phyloP scores from a whole-genome alignment of 208 protist genomes.

The Trypanosomatidae sp. region DNA sequence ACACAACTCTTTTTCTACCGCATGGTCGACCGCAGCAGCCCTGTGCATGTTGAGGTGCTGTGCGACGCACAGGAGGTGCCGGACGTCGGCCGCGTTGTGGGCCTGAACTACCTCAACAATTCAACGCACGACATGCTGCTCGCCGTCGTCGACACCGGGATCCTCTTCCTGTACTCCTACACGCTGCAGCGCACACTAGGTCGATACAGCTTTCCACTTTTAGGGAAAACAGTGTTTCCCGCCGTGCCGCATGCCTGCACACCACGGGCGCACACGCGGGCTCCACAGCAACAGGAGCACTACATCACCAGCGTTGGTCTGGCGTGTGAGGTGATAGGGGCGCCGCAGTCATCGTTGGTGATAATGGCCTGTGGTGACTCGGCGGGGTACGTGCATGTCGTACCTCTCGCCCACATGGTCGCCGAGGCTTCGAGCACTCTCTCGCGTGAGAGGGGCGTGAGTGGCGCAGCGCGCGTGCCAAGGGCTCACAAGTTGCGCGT shows the following conservation, averaged over 20 bases:
- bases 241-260: neutral
- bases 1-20: slow-evolving; percentile 75
- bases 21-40: slow-evolving; percentile 55
- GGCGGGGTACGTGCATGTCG: slow-evolving; percentile 24
- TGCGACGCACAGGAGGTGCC: slow-evolving; percentile 31
- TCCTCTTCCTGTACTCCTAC: slow-evolving; percentile 77
- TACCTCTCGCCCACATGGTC: slow-evolving; percentile 10
- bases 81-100: slow-evolving; percentile 60
- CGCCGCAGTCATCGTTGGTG: slow-evolving; percentile 8
- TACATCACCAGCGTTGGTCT: slow-evolving; percentile 24
- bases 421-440: slow-evolving; percentile 5
- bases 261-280: neutral
- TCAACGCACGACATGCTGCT: slow-evolving; percentile 74
- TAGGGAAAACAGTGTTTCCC: neutral
- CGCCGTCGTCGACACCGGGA: slow-evolving; percentile 63
- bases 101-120: slow-evolving; percentile 71
- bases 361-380: slow-evolving; percentile 24
- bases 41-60: slow-evolving; percentile 58
- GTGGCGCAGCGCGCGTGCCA: neutral
- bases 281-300: slow-evolving; percentile 6
- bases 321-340: neutral
- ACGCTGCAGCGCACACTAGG: slow-evolving; percentile 39
- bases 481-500: slow-evolving; percentile 13
- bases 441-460: slow-evolving; percentile 4
- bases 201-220: slow-evolving; percentile 27